Conservation (phyloP, 345 rosid genomes). For the Xanthoceras sorbifolium region DNA sequence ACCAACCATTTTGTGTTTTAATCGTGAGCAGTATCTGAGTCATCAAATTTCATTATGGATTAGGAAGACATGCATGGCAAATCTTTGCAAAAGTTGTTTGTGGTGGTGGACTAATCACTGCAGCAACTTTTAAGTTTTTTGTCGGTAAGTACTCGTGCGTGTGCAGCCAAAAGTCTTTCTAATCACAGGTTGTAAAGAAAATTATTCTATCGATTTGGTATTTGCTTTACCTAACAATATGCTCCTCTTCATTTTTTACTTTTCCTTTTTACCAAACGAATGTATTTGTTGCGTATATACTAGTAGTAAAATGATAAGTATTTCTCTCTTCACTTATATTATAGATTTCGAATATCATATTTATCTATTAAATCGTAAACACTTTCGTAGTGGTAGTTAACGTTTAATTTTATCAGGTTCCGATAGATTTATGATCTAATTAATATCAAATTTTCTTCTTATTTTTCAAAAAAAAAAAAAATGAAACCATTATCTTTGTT, state of each 20-base stretch:
- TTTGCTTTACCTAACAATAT: slow-evolving; percentile 14
- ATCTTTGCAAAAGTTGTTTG: neutral
- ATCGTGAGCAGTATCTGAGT: neutral
- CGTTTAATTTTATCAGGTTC: no score
- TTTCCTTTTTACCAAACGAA: neutral
- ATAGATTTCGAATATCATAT: no score
- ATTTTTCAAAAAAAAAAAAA: no score
- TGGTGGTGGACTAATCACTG: neutral
- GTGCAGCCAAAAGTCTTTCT: neutral
- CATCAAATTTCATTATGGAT: neutral
- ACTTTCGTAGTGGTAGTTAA: no score
- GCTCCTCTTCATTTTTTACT: neutral
- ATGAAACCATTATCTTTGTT: no score
- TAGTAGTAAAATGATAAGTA: no score
- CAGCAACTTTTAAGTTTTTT: slow-evolving; percentile 4
- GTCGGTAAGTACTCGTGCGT: neutral
- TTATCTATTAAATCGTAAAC: no score
- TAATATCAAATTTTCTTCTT: no score
- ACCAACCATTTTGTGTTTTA: neutral
- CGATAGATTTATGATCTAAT: no score
- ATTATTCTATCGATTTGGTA: neutral
- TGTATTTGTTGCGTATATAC: no score
- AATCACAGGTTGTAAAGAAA: slow-evolving; percentile 22
- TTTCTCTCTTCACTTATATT: no score
- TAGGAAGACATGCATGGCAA: neutral